A percentile compares a stretch with the other conserved stretches of the same genome.
phyloP scores from a whole-genome alignment of 2,329 filamentous ascomycete genomes.

The Alternaria triticimaculans region DNA sequence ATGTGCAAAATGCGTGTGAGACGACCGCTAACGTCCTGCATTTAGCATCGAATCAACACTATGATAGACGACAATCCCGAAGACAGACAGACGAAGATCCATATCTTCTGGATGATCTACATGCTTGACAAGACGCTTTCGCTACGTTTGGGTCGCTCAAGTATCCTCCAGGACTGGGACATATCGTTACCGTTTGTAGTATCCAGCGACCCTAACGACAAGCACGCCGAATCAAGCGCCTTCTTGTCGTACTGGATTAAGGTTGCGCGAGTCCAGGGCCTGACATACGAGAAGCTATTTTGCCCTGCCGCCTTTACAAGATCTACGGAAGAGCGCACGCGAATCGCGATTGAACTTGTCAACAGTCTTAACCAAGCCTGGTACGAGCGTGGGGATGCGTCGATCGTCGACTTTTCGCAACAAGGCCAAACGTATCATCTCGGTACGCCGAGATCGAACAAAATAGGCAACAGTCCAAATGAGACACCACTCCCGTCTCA shows the following conservation, averaged over 20 bases:
- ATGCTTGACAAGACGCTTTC: constrained; percentile 50
- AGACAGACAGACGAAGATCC: constrained; percentile 36
- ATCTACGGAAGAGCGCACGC: constrained; percentile 33
- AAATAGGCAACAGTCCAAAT: constrained; percentile 22
- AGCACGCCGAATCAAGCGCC: constrained; percentile 18
- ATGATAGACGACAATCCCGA: constrained; percentile 43
- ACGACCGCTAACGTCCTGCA: background rate
- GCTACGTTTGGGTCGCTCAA: constrained; percentile 46
- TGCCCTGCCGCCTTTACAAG: constrained; percentile 43
- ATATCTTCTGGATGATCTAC: constrained; percentile 49
- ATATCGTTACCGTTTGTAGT: constrained; percentile 37
- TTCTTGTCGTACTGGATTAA: constrained; percentile 46
- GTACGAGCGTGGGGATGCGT: constrained; percentile 37
- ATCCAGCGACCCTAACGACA: constrained; percentile 5
- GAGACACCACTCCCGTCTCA: constrained; percentile 35
- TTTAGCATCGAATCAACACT: constrained; percentile 40
- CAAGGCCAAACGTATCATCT: background rate
- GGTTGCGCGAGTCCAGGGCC: constrained; percentile 43
- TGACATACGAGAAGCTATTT: constrained; percentile 47
- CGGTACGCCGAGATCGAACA: background rate
- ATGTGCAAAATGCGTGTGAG: background rate
- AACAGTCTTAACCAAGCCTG: constrained; percentile 36
- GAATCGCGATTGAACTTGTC: constrained; percentile 35
- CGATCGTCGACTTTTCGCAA: constrained; percentile 11
- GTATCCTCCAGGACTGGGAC: constrained; percentile 49